A percentile compares a stretch with the other conserved stretches of the same genome.
These are phyloP conservation scores for Podaxis sp. DNA, from an alignment of 768 basidiomycete genomes.

Conservation along the genomic window DNA sequence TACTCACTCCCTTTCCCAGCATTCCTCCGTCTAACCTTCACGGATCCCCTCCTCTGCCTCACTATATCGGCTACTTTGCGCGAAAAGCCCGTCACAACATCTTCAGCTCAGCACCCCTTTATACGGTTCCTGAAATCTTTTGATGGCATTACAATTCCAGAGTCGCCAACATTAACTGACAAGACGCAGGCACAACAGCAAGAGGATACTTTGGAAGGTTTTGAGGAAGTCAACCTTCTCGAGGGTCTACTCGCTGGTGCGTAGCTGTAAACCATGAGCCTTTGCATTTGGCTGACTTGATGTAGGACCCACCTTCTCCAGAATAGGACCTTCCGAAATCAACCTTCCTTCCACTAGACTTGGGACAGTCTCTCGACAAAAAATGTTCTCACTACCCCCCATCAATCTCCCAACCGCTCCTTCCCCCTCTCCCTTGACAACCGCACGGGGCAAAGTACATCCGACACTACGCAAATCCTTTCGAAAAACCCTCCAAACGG, in stretches of 20 bases:
- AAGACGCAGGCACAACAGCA: slow-evolving; percentile 47
- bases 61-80: slow-evolving; percentile 87
- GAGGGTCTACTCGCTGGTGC: slow-evolving; percentile 64
- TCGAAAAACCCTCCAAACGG: slow-evolving; percentile 71
- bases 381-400: slow-evolving; percentile 59
- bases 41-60: slow-evolving; percentile 76
- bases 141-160: slow-evolving; percentile 28
- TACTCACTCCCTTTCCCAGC: slow-evolving; percentile 36
- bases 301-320: slow-evolving; percentile 44
- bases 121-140: slow-evolving; percentile 32
- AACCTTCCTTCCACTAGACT: slow-evolving; percentile 68
- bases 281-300: background rate
- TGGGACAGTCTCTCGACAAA: slow-evolving; percentile 61
- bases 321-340: slow-evolving; percentile 26
- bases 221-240: slow-evolving; percentile 54
- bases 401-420: slow-evolving; percentile 36
- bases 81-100: slow-evolving; percentile 56
- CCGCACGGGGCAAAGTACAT: slow-evolving; percentile 38
- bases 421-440: slow-evolving; percentile 47
- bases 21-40: slow-evolving; percentile 63
- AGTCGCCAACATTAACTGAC: slow-evolving; percentile 25
- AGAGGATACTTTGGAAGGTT: slow-evolving; percentile 30
- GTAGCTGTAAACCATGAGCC: slow-evolving; percentile 11
- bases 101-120: slow-evolving; percentile 39
- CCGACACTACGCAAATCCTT: slow-evolving; percentile 84